These are phyloP conservation scores for Debaryomyces castellii DNA, from an alignment of 805 yeast species.

Conservation along the genomic window DNA sequence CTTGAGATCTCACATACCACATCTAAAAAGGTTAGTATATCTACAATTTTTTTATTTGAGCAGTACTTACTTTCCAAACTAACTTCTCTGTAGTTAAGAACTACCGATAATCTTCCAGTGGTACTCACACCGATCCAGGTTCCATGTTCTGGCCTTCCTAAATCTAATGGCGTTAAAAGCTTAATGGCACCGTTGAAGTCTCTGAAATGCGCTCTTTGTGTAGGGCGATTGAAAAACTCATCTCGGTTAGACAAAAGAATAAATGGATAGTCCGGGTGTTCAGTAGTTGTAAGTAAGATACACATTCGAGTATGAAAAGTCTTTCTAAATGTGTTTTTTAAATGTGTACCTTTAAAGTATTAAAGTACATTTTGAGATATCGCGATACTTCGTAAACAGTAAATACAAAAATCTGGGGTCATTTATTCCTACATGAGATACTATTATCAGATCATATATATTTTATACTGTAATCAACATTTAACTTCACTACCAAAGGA, in stretches of 20 bases:
- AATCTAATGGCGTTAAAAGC: constrained; percentile 69
- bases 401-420: neutral
- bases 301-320: constrained; percentile 55
- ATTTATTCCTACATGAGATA: neutral
- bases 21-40: constrained; percentile 17
- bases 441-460: neutral
- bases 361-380: neutral
- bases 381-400: neutral
- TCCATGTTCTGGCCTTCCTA: constrained; percentile 73
- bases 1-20: constrained; percentile 44
- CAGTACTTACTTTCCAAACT: constrained; percentile 15
- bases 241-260: constrained; percentile 83
- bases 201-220: constrained; percentile 52
- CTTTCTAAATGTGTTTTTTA: neutral
- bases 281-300: constrained; percentile 64
- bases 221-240: constrained; percentile 75
- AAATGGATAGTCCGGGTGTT: constrained; percentile 72
- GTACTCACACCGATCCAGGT: constrained; percentile 85
- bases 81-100: constrained; percentile 71
- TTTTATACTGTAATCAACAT: constrained; percentile 4
- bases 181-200: constrained; percentile 29
- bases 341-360: neutral
- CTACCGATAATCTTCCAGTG: constrained; percentile 61
- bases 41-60: neutral
- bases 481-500: constrained; percentile 12